Evolutionary conservation across 441 rosid species (phyloP).

Genomic region (Brassica balearica): DNA sequence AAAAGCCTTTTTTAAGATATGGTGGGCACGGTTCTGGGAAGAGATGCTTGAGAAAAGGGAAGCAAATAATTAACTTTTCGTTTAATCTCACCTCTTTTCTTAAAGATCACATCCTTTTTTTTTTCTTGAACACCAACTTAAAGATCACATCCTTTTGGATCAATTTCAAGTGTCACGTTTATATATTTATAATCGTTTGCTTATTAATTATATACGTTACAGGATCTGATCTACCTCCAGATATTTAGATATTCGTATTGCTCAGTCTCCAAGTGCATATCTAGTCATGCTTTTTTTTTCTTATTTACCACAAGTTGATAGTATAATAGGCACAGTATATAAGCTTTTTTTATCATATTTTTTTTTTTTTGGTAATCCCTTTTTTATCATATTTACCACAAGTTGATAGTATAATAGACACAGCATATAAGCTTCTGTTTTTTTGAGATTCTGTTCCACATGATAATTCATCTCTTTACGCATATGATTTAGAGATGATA

Average conservation of each 20-base stretch:
- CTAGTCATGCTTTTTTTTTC: slow-evolving; percentile 28
- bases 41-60: slow-evolving; percentile 39
- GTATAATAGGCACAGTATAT: not conserved
- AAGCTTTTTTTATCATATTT: too few relatives aligned
- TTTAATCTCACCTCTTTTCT: slow-evolving; percentile 27
- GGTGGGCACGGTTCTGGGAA: not conserved
- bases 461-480: too few relatives aligned
- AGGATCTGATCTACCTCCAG: slow-evolving; percentile 1
- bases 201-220: not conserved
- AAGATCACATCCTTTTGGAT: slow-evolving; percentile 12
- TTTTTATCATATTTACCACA: too few relatives aligned
- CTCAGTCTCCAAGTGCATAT: slow-evolving; percentile 35
- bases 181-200: not conserved
- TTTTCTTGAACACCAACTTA: too few relatives aligned
- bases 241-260: slow-evolving; percentile 13
- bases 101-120: not conserved
- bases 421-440: too few relatives aligned
- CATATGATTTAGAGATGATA: too few relatives aligned
- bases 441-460: too few relatives aligned
- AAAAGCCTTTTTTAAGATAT: too few relatives aligned
- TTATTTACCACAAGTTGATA: slow-evolving; percentile 23
- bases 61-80: slow-evolving; percentile 31
- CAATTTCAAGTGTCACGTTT: slow-evolving; percentile 15
- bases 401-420: too few relatives aligned
- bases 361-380: too few relatives aligned